Percentiles rank a stretch among this genome's conserved stretches.
Conservation (phyloP, 768 basidiomycete genomes). For the Suillus lakei region DNA sequence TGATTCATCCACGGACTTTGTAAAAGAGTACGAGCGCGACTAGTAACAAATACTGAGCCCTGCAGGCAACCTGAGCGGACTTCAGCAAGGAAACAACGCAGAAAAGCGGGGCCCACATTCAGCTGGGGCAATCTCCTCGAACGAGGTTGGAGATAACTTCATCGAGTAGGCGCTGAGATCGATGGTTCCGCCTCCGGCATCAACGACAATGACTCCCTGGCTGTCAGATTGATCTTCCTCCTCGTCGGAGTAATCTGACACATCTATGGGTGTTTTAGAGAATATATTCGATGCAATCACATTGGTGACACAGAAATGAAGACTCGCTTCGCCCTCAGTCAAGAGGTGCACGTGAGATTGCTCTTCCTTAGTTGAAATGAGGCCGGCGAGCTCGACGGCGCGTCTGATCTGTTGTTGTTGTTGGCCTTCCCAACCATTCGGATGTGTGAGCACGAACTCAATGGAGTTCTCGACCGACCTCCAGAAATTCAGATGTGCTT, state of each 20-base stretch:
- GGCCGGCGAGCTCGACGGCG: conserved; percentile 27
- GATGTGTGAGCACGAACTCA: conserved; percentile 32
- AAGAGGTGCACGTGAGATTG: conserved; percentile 27
- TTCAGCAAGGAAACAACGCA: not conserved
- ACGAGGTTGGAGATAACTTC: conserved; percentile 23
- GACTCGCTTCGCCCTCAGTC: conserved; percentile 32
- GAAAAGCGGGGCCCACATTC: conserved; percentile 25
- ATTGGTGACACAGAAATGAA: conserved; percentile 45
- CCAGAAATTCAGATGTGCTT: conserved; percentile 36
- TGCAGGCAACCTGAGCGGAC: conserved; percentile 37
- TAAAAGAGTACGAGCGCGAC: conserved; percentile 32
- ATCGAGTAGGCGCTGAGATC: conserved; percentile 43
- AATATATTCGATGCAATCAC: conserved; percentile 40
- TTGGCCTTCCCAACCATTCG: conserved; percentile 37
- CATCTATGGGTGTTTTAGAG: conserved; percentile 7
- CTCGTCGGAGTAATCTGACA: conserved; percentile 2
- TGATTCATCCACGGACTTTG: conserved; percentile 21
- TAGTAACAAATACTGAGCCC: conserved; percentile 43
- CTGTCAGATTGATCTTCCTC: conserved; percentile 29
- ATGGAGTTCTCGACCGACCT: conserved; percentile 23
- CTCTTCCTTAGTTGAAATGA: conserved; percentile 21
- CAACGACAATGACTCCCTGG: conserved; percentile 46
- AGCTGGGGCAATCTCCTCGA: conserved; percentile 41
- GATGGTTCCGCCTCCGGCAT: conserved; percentile 49
- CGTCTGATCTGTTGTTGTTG: conserved; percentile 36